A percentile compares a stretch with the other conserved stretches of the same genome.
phyloP scores from a whole-genome alignment of 495 filamentous ascomycete genomes.

The Bacidia gigantensis region DNA sequence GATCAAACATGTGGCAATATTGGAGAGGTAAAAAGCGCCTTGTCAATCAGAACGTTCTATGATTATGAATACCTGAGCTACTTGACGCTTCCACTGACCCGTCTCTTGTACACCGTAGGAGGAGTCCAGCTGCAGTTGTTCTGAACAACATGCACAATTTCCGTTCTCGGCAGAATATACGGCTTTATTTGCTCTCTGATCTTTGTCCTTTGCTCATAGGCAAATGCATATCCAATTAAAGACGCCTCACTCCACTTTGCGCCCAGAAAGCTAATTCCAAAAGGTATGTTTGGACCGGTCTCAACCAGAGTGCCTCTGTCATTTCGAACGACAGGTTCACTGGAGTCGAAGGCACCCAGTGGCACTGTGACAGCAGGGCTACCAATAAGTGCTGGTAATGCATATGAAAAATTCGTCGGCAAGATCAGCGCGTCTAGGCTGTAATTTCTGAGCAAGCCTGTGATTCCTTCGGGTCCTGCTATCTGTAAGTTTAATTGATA shows the following conservation, averaged over 20 bases:
- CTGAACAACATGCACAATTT: constrained; percentile 30
- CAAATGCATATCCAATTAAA: constrained; percentile 52
- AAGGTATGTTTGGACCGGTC: constrained; percentile 36
- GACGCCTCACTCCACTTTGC: constrained; percentile 37
- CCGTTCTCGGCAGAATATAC: constrained; percentile 33
- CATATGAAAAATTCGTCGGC: constrained; percentile 30
- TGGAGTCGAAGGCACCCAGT: constrained; percentile 35
- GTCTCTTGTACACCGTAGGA: background rate
- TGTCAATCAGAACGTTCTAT: too few relatives aligned
- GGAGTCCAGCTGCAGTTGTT: background rate
- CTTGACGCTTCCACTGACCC: background rate
- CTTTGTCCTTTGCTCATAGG: constrained; percentile 52
- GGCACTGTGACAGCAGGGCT: constrained; percentile 40
- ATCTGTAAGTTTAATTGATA: constrained; percentile 32
- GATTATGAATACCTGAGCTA: background rate
- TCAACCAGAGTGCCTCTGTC: constrained; percentile 28
- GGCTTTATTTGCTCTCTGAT: constrained; percentile 33
- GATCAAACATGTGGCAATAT: too few relatives aligned
- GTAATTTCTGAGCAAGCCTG: constrained; percentile 33
- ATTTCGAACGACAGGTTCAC: constrained; percentile 28
- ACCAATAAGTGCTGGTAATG: constrained; percentile 35
- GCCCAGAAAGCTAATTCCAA: constrained; percentile 48
- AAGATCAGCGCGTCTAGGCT: constrained; percentile 38
- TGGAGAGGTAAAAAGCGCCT: too few relatives aligned
- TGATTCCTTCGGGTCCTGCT: constrained; percentile 35